Base-by-base conservation (phyloP, 2,329 filamentous ascomycete species). In the Nemania sp. region DNA sequence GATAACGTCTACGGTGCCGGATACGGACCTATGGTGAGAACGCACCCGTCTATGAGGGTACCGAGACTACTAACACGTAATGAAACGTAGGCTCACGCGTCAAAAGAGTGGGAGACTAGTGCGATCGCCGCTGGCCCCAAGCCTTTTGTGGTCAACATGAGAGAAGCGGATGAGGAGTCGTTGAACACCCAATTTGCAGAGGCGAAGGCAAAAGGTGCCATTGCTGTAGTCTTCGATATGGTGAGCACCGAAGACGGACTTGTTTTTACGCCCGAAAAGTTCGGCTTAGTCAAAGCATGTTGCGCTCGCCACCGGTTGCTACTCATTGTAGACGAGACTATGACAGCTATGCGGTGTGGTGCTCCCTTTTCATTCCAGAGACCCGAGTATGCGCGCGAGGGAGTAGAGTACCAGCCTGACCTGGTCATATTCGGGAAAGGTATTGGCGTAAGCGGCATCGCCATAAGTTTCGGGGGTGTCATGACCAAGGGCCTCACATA, bases 331-430 rank as follows among this genome's bases (percentile, higher is more conserved):
- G 73, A 75, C 35, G 72, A 75, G 67, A 74, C 71, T 1, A 70
- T 74, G 43, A 73, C 73, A 2, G 73, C 73, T 0, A 70, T 75
- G 51, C 68, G 73, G 1, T 75, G 73, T 10, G 73, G 73, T 55
- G 67, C 72, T 10, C 77, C 75, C 20, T 79, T 79, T 64, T 24
- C 71, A 5, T 75, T 75, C 43, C 73, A 73, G 61, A 56, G 73
- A 18, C 70, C 71, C 18, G 73, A 74, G 38, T 75, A 74, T 52
- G 59, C 59, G 7, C 41, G 62, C 1, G 3, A 65, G 1, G 66
- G 59, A 8, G 53, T 53, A 6, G 67, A 72, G n/a, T 64, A 66
- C 41, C 68, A 70, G 52, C 73, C 73, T 0, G 73, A 75, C 20
- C 35, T 75, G 1, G 73, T 74, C 53, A 74, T 75, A 35, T 74